Evolutionary conservation across 352 stramenopile genomes (phyloP), one percentile per base, ranked within the genome.

Genomic region (Phytophthora podocarpi): DNA sequence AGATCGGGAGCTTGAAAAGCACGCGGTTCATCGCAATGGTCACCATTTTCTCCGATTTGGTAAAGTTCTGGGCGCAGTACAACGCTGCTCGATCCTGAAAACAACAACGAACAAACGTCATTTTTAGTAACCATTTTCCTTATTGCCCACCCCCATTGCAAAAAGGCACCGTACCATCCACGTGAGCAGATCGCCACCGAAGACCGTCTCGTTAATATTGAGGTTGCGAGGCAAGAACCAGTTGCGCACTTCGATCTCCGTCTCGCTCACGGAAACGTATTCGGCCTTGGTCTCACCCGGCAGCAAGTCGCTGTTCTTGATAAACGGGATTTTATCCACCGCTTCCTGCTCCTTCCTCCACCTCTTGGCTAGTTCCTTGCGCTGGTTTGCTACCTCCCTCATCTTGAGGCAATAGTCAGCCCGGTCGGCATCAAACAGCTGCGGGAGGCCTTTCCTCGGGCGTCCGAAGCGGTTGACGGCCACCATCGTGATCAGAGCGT

Each of bases 1-100:
- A 73, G 34, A 91, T 89, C 24, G 80, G 82, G 31, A 89, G 67
- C 57, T 87, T 89, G 50, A 91, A 91, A 16, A 81, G 55, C 59
- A 89, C 66, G 57, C 82, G 82, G 59, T 91, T 89, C 80, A 91
- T 89, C 13, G 80, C 67, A 58, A 90, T 82, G 4, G 82, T 91
- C 32, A 85, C 80, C 78, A 91, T 91, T 53, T 78, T 78, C 51
- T 87, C 77, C 67, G 80, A 90, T 47, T 87, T 89, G 6, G 80
- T 84, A 39, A 90, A 91, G 39, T 79, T 88, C 26, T 80, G 79
- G 15, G 82, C 80, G 41, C 80, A 90, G 60, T 90, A 87, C 27
- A 88, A 53, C 15, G 80, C 82, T 8, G 77, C 78, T 49, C 73
- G 78, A 62, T 91, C 82, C 76, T 88, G 31, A 24, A 35, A 15